Percentiles rank a stretch among this genome's conserved stretches.
phyloP scores from a whole-genome alignment of 2,329 filamentous ascomycete genomes.

The Pseudocercospora crystallina region DNA sequence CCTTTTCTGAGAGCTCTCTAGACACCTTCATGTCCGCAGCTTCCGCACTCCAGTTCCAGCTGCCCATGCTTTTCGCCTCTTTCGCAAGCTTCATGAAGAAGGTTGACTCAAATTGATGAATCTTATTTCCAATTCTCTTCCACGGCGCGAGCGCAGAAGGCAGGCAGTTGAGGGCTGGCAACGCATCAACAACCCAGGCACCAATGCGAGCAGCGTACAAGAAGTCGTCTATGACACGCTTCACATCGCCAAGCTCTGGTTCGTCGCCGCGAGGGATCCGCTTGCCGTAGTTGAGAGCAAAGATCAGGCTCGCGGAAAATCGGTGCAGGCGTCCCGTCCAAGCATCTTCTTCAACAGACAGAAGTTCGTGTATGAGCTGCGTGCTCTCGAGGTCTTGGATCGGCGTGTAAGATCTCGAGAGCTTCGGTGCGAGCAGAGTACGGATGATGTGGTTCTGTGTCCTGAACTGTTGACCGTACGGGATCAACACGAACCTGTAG shows the following conservation, averaged over 20 bases:
- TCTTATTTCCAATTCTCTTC: neutral
- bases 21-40: too few relatives aligned
- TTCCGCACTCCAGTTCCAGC: too few relatives aligned
- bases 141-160: too few relatives aligned
- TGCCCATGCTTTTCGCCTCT: too few relatives aligned
- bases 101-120: neutral
- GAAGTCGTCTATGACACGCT: too few relatives aligned
- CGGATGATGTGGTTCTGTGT: conserved; percentile 44
- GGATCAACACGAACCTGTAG: conserved; percentile 27
- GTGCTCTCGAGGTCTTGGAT: conserved; percentile 59
- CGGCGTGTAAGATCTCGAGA: conserved; percentile 49
- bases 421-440: conserved; percentile 48
- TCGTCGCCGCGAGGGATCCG: too few relatives aligned
- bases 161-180: too few relatives aligned
- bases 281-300: neutral
- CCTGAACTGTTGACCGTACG: conserved; percentile 30
- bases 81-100: neutral
- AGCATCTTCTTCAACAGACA: conserved; percentile 24
- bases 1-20: too few relatives aligned
- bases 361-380: conserved; percentile 52
- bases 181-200: too few relatives aligned
- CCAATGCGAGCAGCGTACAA: too few relatives aligned
- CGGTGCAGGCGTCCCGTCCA: too few relatives aligned
- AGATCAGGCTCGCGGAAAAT: neutral
- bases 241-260: too few relatives aligned